These are phyloP conservation scores for Exophiala spinifera DNA, from an alignment of 2,329 filamentous ascomycete genomes.

Conservation along the genomic window DNA sequence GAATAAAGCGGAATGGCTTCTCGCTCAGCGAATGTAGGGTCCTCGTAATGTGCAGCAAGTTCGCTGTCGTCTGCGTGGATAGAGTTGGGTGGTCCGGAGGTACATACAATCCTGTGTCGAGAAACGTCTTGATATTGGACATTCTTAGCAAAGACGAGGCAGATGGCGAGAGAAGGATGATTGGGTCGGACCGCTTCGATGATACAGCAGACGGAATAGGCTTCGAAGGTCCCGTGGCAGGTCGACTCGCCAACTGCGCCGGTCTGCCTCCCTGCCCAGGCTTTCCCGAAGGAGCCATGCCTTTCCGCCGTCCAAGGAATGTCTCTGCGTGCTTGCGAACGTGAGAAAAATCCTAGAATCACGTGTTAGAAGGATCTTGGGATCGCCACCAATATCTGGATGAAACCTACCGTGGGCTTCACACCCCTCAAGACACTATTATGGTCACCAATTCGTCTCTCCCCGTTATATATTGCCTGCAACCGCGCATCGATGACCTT, in stretches of 20 bases:
- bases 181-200: slow-evolving; percentile 66
- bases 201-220: slow-evolving; percentile 27
- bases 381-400: background rate
- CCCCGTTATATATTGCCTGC: slow-evolving; percentile 84
- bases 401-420: slow-evolving; percentile 71
- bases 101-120: slow-evolving; percentile 77
- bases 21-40: slow-evolving; percentile 58
- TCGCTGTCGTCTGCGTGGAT: slow-evolving; percentile 63
- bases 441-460: slow-evolving; percentile 87
- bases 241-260: slow-evolving; percentile 24
- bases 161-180: slow-evolving; percentile 94
- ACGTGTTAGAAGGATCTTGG: background rate
- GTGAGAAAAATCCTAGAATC: slow-evolving; percentile 79
- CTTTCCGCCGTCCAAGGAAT: slow-evolving; percentile 63
- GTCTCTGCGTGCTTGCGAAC: slow-evolving; percentile 79
- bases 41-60: slow-evolving; percentile 83
- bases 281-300: slow-evolving; percentile 40
- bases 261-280: slow-evolving; percentile 20
- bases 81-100: slow-evolving; percentile 65
- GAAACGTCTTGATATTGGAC: slow-evolving; percentile 92
- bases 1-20: slow-evolving; percentile 83
- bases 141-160: slow-evolving; percentile 92
- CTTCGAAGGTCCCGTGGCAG: slow-evolving; percentile 22
- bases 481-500: slow-evolving; percentile 78
- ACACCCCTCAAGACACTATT: slow-evolving; percentile 83